Evolutionary conservation across 1,139 yeast species (phyloP).

Genomic region (Sugiyamaella sp.): DNA sequence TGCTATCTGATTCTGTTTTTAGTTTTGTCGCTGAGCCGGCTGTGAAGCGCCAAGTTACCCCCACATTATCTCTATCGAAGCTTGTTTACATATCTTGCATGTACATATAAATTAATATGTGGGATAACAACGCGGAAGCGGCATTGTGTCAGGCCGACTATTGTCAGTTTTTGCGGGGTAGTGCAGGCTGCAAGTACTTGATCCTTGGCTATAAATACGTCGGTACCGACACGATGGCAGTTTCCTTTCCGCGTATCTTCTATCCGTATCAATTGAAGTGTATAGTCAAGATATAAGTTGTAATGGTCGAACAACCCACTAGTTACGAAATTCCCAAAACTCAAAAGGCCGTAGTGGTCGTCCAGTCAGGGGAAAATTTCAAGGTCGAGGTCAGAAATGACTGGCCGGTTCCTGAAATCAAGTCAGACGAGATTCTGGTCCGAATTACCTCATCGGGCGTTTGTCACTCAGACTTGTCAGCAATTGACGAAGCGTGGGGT

Average conservation of each 20-base stretch:
- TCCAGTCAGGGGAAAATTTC: conserved; percentile 29
- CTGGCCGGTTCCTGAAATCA: conserved; percentile 38
- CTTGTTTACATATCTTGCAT: too few species aligned
- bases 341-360: conserved; percentile 36
- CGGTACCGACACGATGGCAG: not conserved
- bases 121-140: too few species aligned
- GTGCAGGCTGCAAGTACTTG: not conserved
- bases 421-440: conserved; percentile 37
- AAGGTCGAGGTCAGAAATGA: conserved; percentile 30
- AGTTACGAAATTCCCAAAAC: conserved; percentile 28
- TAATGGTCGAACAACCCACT: conserved; percentile 9
- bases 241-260: too few species aligned
- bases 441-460: conserved; percentile 41
- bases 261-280: too few species aligned
- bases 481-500: conserved; percentile 34
- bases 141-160: too few species aligned
- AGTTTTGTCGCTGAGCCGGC: too few species aligned
- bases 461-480: conserved; percentile 45
- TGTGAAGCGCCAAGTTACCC: too few species aligned
- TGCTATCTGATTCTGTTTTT: too few species aligned
- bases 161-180: too few species aligned
- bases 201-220: not conserved
- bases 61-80: too few species aligned
- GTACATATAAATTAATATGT: too few species aligned
- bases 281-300: not conserved